Evolutionary conservation across 1,139 yeast species (phyloP), one percentile per base, ranked within the genome.

Genomic region (Diutina siamensis): DNA sequence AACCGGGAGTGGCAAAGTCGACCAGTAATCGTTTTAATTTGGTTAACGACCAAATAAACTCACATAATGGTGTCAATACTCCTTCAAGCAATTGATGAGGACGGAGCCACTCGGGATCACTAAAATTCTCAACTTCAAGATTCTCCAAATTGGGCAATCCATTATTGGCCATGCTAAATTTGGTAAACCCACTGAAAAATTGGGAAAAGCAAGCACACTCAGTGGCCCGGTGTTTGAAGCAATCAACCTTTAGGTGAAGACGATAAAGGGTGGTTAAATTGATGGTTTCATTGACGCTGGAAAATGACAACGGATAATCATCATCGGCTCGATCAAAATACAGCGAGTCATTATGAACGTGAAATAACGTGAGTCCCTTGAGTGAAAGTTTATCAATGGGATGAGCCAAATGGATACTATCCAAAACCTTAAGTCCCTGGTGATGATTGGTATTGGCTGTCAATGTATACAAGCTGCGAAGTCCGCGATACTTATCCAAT

Each of bases 1-100:
- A 65, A 4, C 69, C 68, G 1, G 68, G 68, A 0, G 71, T 65
- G 2, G 67, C 57, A 47, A 66, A 65, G 50, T 66, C 71, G 44
- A 67, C 57, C 0, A 62, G 55, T 21, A 67, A 51, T 32, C 64
- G 50, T 5, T 54, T 40, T 34, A 67, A 50, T 25, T 51, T 57
- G 4, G 44, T 35, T 45, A 67, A 55, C 1, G 65, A 53, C 40
- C 57, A 55, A 19, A 66, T 51, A 47, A 65, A 64, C 9, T 52
- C 53, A 0, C 70, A 68, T 40, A 67, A 52, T 1, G 72, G 72
- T 0, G 62, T 57, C 32, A 67, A 49, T 12, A 62, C 57, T 44
- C 55, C 57, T 46, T 64, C 67, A 40, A 67, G 53, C 17, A 65
- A 54, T 50, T 65, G 68, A 46, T 63, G 66, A 4, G 72, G 71